A percentile compares a stretch with the other conserved stretches of the same genome.
Conservation (phyloP, 2,329 filamentous ascomycete genomes). For the Phialocephala subalpina region DNA sequence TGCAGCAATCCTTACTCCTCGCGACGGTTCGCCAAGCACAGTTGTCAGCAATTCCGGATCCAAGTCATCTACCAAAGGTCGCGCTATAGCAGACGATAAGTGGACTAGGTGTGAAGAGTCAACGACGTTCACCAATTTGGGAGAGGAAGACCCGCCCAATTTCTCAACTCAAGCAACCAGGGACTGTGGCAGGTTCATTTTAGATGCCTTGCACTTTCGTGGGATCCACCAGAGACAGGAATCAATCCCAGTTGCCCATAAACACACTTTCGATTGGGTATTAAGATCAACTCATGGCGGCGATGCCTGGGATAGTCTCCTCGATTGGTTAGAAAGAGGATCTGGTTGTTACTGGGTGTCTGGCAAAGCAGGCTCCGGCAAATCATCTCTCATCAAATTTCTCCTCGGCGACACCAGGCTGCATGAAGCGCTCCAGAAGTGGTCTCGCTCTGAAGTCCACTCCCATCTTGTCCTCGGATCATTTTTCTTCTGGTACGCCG, state of each 20-base stretch:
- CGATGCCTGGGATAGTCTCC: conserved; percentile 15
- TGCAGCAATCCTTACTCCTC: not conserved
- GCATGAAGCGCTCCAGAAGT: no score
- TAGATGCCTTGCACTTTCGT: not conserved
- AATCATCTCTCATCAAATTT: no score
- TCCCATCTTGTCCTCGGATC: no score
- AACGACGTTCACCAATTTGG: not conserved
- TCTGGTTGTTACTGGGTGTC: conserved; percentile 26
- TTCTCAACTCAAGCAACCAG: not conserved
- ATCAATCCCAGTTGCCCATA: conserved; percentile 8
- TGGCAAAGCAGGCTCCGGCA: no score
- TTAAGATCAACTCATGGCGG: not conserved
- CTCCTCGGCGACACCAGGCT: no score
- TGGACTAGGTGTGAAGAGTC: no score
- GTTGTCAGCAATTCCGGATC: not conserved
- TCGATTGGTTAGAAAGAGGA: conserved; percentile 17
- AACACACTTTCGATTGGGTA: conserved; percentile 26
- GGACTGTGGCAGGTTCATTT: not conserved
- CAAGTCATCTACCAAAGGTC: no score
- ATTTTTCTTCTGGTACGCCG: no score
- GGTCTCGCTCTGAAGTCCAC: no score
- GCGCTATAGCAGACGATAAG: no score
- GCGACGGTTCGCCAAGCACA: not conserved
- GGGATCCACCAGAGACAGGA: not conserved
- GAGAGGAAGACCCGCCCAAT: not conserved